Evolutionary conservation across 2,329 filamentous ascomycete genomes (phyloP), one percentile per base, ranked within the genome.

Genomic region (Pestalotiopsis sp.): DNA sequence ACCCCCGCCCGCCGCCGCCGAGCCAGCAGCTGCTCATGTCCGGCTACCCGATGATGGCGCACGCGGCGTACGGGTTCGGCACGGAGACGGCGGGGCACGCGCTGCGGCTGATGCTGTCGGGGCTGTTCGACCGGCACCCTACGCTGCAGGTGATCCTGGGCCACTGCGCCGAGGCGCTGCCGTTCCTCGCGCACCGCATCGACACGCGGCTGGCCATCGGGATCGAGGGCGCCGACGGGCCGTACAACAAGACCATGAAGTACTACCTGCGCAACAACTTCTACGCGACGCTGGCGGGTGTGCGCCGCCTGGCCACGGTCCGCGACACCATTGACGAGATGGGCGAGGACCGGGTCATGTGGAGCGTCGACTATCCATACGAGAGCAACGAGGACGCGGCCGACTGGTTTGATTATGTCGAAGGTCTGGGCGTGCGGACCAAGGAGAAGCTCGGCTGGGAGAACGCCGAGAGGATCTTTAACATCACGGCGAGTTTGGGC

Each of bases 1-100:
- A 91, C 75, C 89, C 88, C 10, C 60, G 0, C 81, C 85, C 64
- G 84, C 85, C 70, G 86, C 88, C 2, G 86, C 85, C 0, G 87
- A 87, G 60, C 39, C 60, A 44, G 40, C 60, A 63, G 60, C 35
- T 61, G 30, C 58, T 61, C 58, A 38, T 38, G 30, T 3, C n/a
- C 26, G 58, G 58, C 9, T 61, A 61, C 58, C 58, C 58, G 14
- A 61, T 61, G 58, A 7, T 61, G 35, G 58, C 58, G 17, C 58
- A 61, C 35, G 26, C 58, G 5, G 58, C 58, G 14, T 61, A 61
- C 58, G 58, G 58, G 17, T 61, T 61, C 35, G 58, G 58, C n/a
- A 61, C 58, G 9, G 58, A 61, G 58, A 61, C 58, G 35, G 58
- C 58, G n/a, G 58, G 58, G 11, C 58, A 61, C 35, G 58, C 58